Evolutionary conservation across 208 protist genomes (phyloP).

Genomic region (Trypanosoma platydactyli): DNA sequence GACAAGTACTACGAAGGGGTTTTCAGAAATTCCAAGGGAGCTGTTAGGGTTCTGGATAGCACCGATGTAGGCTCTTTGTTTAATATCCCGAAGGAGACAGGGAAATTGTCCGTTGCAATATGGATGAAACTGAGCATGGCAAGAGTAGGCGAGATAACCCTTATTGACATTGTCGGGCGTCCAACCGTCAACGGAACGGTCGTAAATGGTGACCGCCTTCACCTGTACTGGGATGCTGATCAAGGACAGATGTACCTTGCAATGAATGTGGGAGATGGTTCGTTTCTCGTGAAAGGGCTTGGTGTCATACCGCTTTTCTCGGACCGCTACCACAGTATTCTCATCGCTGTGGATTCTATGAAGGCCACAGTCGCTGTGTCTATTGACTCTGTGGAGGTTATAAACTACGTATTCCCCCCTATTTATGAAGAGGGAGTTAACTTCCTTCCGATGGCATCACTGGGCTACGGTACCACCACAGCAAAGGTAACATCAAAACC

Average conservation of each 20-base stretch:
- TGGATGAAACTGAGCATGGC: constrained; percentile 7
- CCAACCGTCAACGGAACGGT: neutral
- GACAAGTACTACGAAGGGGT: constrained; percentile 7
- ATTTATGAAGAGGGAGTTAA: neutral
- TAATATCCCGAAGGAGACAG: neutral
- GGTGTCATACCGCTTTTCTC: constrained; percentile 14
- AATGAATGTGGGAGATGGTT: neutral
- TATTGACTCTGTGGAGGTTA: constrained; percentile 16
- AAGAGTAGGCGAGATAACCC: neutral
- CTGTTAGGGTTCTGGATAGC: neutral
- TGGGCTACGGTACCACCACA: constrained; percentile 11
- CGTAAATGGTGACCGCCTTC: constrained; percentile 14
- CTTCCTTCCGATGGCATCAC: constrained; percentile 10
- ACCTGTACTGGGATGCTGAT: constrained; percentile 3
- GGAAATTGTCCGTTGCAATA: constrained; percentile 14
- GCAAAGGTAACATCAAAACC: neutral
- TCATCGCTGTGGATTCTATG: constrained; percentile 10
- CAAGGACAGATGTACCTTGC: neutral
- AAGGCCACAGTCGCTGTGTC: constrained; percentile 2
- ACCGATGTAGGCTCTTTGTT: constrained; percentile 11
- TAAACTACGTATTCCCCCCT: neutral
- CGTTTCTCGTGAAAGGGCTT: neutral
- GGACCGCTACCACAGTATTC: constrained; percentile 5
- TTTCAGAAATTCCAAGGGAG: neutral
- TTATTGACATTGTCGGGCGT: constrained; percentile 15